Evolutionary conservation across 208 protist genomes (phyloP), one percentile per base, ranked within the genome.

Genomic region (Acanthamoeba castellanii): DNA sequence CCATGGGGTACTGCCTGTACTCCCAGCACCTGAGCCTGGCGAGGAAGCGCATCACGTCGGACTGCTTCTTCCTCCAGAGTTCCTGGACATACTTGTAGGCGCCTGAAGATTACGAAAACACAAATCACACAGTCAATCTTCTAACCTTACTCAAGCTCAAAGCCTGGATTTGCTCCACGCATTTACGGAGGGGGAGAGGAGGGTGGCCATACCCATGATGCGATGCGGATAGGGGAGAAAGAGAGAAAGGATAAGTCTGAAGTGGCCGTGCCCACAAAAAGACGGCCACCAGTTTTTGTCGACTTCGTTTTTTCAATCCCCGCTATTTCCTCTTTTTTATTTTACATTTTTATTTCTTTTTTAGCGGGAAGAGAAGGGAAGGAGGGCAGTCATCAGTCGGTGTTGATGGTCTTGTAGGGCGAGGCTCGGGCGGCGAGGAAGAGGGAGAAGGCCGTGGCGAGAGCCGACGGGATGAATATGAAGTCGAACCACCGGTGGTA

Each of bases 61-160:
- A 99, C 98, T 99, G 99, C 98, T 99, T 99, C 97, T 99, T 99
- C 97, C 99, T 99, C 98, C 99, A 99, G 55, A 99, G 97, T 98
- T 99, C 99, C 91, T 99, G 98, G 96, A 99, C 94, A 97, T 99
- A 99, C 98, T 99, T 99, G 98, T 99, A 99, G 84, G 99, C 99
- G 82, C 99, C 99, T 99, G 99, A 99, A 74, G 66, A 97, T 94
- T 81, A n/a, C n/a, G n/a, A n/a, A n/a, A 87, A 96, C 57, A 27
- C 5, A 61, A 14, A 90, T 95, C 50, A 95, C 52, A 47, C 18
- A 30, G 37, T 8, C 72, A 25, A 93, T 61, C 64, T 95, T 85
- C 11, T 14, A 52, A 4, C 11, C 4, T 52, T 52, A 4, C 47
- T 4, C 7, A 52, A 52, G 47, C 47, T n/a, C n/a, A n/a, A 95